Percentiles rank a stretch among this genome's conserved stretches.
phyloP scores from a whole-genome alignment of 345 rosid genomes.

The Adansonia digitata region DNA sequence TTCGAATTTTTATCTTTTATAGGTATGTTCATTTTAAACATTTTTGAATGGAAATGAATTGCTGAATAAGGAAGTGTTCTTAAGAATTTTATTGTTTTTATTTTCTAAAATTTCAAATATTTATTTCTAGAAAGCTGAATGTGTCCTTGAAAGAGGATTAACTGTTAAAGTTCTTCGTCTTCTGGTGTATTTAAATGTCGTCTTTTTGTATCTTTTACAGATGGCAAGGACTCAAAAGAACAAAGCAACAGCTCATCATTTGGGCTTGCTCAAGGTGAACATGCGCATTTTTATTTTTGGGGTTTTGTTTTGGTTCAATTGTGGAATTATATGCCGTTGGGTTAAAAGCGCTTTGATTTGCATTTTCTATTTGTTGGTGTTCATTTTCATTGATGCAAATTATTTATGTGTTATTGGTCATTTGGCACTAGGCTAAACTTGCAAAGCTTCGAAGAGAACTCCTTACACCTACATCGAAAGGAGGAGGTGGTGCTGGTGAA shows the following conservation, averaged over 20 bases:
- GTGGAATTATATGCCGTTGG: neutral
- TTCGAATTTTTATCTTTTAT: neutral
- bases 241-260: slow-evolving; percentile 96
- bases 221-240: slow-evolving; percentile 98
- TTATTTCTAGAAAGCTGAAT: neutral
- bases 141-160: neutral
- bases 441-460: slow-evolving; percentile 93
- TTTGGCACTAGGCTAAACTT: slow-evolving; percentile 65
- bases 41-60: neutral
- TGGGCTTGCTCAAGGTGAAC: slow-evolving; percentile 86
- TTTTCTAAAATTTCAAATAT: neutral
- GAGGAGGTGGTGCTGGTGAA: slow-evolving; percentile 85
- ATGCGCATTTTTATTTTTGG: neutral
- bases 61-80: neutral
- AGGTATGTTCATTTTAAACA: neutral
- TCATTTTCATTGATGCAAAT: slow-evolving; percentile 1
- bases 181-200: neutral
- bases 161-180: neutral
- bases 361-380: neutral
- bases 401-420: neutral
- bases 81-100: neutral
- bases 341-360: neutral
- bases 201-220: slow-evolving; percentile 32
- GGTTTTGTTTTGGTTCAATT: neutral
- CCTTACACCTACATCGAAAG: slow-evolving; percentile 83